These are phyloP conservation scores for Lepidium africanum DNA, from an alignment of 345 rosid genomes.

Conservation along the genomic window DNA sequence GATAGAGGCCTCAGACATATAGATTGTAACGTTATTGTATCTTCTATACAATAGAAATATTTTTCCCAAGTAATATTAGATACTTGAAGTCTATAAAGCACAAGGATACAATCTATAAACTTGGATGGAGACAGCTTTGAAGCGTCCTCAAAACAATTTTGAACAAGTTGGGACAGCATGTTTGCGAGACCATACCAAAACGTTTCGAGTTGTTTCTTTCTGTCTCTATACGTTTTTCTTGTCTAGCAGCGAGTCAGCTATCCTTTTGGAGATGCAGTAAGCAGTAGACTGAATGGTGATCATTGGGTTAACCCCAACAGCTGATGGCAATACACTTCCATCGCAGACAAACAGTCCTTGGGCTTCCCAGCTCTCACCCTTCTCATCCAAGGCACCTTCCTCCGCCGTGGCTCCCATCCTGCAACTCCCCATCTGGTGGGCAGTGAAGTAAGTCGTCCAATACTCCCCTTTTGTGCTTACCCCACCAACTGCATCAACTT, in stretches of 20 bases:
- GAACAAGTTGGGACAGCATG: no score
- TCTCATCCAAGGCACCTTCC: constrained; percentile 54
- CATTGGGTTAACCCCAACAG: constrained; percentile 67
- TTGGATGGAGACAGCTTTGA: no score
- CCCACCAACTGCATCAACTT: constrained; percentile 34
- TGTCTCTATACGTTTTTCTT: neutral
- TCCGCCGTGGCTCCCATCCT: constrained; percentile 43
- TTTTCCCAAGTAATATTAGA: neutral
- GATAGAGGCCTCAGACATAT: neutral
- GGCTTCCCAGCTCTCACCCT: constrained; percentile 70
- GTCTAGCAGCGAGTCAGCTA: constrained; percentile 10
- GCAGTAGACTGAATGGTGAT: constrained; percentile 57
- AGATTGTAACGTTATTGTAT: neutral
- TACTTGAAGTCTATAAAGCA: no score
- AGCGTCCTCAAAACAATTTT: no score
- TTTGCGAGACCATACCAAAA: no score
- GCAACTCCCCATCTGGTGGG: constrained; percentile 75
- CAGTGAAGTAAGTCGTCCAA: constrained; percentile 39
- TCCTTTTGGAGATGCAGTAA: constrained; percentile 34
- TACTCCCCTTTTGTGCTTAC: constrained; percentile 28
- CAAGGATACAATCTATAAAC: no score
- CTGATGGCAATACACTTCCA: constrained; percentile 54
- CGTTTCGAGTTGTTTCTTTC: neutral
- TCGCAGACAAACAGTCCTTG: constrained; percentile 55
- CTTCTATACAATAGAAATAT: neutral